Base-by-base conservation (phyloP, 176 grass and related monocot genomes). In the Carex kokanica region DNA sequence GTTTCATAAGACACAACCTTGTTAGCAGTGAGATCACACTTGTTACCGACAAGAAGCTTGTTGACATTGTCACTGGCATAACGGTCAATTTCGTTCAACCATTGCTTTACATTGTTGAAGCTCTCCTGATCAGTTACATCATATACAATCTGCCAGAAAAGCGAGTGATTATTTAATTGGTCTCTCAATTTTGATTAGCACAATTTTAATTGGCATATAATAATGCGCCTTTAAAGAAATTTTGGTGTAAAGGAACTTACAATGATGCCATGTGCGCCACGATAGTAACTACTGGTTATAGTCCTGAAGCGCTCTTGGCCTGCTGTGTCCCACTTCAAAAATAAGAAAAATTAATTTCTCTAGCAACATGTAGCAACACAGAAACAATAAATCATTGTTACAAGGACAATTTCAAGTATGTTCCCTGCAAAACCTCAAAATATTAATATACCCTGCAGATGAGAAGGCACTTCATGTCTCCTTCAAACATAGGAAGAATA, bases 241-340 rank as follows among this genome's bases (percentile, higher is more conserved):
- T 31, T 81, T 84, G 45, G 40, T 81, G 1, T 4, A 7, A 6
- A 29, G 1, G 16, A 78, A 86, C 88, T 86, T 90, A 94, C 94
- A 85, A 93, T 93, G 57, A 97, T 97, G 31, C 91, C 94, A 79
- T 97, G 94, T 81, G 94, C 94, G 32, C 94, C 94, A n/a, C 91
- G 91, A 27, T 97, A 97, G 70, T 97, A 97, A 85, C 94, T 97
- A 73, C 91, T 97, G 3, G 94, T 97, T 32, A 97, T 97, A 41
- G 94, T 97, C 67, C 94, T 93, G 86, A 97, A 97, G 8, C 94
- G 86, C 67, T 97, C 94, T 91, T 97, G 94, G 3, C 94, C 91
- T 88, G 94, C 94, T 59, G 89, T 97, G 82, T 97, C 94, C 94
- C 94, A 97, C 94, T 97, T 81, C 41, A 21, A 32, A 53, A 29